phyloP scores from a whole-genome alignment of 176 grass and related monocot genomes.

The Aegilops tauschii region DNA sequence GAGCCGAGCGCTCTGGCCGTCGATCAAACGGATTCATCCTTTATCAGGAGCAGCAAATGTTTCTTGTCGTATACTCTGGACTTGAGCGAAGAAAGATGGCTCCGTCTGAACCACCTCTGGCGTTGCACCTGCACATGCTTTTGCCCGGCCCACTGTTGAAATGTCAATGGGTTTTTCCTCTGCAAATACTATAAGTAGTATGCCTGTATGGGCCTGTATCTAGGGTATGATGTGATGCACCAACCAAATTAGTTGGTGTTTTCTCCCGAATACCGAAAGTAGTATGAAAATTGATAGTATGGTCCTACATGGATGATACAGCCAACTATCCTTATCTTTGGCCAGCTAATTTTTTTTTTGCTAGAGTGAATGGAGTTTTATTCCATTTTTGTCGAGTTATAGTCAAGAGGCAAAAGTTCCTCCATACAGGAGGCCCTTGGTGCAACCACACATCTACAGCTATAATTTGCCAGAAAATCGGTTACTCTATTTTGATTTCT shows the following conservation, averaged over 20 bases:
- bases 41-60: not conserved
- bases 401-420: no score
- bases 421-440: no score
- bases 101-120: not conserved
- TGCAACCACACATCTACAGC: no score
- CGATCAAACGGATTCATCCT: not conserved
- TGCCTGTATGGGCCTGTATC: not conserved
- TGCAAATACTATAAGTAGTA: not conserved
- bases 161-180: not conserved
- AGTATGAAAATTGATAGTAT: not conserved
- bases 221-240: not conserved
- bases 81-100: not conserved
- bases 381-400: no score
- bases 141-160: not conserved
- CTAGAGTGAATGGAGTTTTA: no score
- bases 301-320: not conserved
- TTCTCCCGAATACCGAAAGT: not conserved
- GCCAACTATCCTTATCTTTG: not conserved
- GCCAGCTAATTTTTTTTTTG: no score
- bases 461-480: no score
- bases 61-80: constrained; percentile 4
- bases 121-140: constrained; percentile 14
- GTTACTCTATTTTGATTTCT: no score
- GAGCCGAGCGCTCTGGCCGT: not conserved
- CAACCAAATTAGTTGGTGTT: not conserved